These are phyloP conservation scores for Phytopythium sindhum DNA, from an alignment of 352 stramenopile species.

Conservation along the genomic window DNA sequence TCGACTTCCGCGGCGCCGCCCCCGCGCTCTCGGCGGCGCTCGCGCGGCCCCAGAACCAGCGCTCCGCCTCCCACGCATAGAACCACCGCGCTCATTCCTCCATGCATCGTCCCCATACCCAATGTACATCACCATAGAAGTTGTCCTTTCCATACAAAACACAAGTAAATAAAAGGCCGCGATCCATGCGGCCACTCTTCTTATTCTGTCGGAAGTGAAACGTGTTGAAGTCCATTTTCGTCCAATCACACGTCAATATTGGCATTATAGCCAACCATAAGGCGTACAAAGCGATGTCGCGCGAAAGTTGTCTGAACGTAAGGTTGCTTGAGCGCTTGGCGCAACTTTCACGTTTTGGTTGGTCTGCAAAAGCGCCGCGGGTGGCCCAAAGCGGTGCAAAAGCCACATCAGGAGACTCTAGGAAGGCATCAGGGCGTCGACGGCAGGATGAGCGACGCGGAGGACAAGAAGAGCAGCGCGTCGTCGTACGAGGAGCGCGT, in stretches of 20 bases:
- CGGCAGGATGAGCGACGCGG: conserved; percentile 60
- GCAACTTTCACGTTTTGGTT: neutral
- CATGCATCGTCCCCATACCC: neutral
- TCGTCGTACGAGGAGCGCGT: conserved; percentile 80
- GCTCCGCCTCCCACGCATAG: conserved; percentile 1
- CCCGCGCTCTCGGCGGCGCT: neutral
- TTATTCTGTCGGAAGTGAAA: neutral
- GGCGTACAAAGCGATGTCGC: neutral
- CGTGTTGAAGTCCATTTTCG: neutral
- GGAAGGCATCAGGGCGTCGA: neutral
- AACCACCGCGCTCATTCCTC: neutral
- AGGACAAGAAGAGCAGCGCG: conserved; percentile 54
- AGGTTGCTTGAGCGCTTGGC: neutral
- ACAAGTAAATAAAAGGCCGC: neutral
- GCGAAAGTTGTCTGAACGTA: neutral
- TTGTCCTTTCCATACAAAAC: neutral
- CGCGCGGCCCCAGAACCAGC: neutral
- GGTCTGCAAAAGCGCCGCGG: conserved; percentile 1
- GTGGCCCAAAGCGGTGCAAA: neutral
- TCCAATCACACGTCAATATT: neutral
- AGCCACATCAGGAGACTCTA: neutral
- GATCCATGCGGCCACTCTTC: neutral
- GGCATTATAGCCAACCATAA: neutral
- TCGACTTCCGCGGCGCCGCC: neutral
- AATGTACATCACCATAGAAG: neutral